Evolutionary conservation across 345 rosid genomes (phyloP).

Genomic region (Lagerstroemia speciosa): DNA sequence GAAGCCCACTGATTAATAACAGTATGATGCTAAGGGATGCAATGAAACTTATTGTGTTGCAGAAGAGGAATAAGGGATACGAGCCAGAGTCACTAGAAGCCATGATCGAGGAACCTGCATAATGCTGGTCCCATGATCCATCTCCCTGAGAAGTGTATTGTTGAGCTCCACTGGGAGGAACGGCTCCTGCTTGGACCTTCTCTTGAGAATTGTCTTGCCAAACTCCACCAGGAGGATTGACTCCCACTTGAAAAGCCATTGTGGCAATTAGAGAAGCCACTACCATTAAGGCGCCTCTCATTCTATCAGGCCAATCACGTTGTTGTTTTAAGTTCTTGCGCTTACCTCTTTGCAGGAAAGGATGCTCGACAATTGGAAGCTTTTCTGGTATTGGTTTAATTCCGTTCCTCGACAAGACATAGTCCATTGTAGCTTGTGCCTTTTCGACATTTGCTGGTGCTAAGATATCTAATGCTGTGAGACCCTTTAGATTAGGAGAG

Average conservation of each 20-base stretch:
- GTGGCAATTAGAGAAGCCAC: conserved; percentile 14
- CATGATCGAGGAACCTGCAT: conserved; percentile 3
- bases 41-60: conserved; percentile 6
- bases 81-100: neutral
- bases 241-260: conserved; percentile 10
- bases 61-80: neutral
- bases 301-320: neutral
- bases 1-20: conserved; percentile 10
- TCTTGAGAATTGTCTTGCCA: neutral
- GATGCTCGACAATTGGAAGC: neutral
- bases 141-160: neutral
- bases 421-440: neutral
- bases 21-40: conserved; percentile 13
- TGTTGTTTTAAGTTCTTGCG: neutral
- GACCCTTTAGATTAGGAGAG: neutral
- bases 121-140: neutral
- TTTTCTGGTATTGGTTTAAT: neutral
- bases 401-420: neutral
- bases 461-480: neutral
- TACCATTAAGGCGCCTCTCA: conserved; percentile 1
- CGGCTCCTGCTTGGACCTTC: neutral
- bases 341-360: neutral
- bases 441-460: neutral
- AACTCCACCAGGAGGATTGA: conserved; percentile 12
- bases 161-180: conserved; percentile 12